Conservation (phyloP, 176 grass and related monocot genomes). For the Metroxylon sagu region DNA sequence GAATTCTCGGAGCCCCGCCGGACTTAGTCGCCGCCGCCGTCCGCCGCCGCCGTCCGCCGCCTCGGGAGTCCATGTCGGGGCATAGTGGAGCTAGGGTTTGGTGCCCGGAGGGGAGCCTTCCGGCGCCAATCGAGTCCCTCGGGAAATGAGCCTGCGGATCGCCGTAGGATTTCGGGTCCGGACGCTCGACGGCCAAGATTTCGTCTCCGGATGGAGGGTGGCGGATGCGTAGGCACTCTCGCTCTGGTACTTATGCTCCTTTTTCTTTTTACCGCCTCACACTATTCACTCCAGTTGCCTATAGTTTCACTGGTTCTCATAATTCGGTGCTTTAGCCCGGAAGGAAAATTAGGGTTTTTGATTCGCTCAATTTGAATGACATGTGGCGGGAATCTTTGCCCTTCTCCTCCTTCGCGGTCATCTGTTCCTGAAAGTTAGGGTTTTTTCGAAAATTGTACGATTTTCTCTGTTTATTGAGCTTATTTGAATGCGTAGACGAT, state of each 20-base stretch:
- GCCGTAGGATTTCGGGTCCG: conserved; percentile 85
- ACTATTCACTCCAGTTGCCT: neutral
- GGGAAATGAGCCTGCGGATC: conserved; percentile 59
- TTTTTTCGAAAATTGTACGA: neutral
- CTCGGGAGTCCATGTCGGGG: neutral
- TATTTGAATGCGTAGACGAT: too few relatives aligned
- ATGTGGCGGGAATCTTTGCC: neutral
- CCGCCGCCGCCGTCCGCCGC: neutral
- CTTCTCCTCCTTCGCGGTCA: neutral
- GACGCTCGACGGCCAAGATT: conserved; percentile 34
- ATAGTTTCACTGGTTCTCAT: neutral
- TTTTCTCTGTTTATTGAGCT: neutral
- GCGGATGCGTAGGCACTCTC: conserved; percentile 61
- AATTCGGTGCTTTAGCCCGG: conserved; percentile 5
- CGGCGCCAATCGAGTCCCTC: conserved; percentile 11
- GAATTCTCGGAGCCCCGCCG: neutral
- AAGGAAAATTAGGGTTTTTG: conserved; percentile 19
- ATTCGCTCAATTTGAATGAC: conserved; percentile 7
- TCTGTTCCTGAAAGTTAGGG: neutral
- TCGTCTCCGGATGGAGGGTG: conserved; percentile 97
- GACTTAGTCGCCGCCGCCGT: conserved; percentile 2
- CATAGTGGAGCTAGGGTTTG: conserved; percentile 43
- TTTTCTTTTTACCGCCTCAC: neutral
- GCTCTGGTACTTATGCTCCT: conserved; percentile 41
- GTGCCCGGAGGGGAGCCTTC: conserved; percentile 23